A percentile compares a stretch with the other conserved stretches of the same genome.
phyloP scores from a whole-genome alignment of 176 grass and related monocot genomes.

The Aegilops speltoides region DNA sequence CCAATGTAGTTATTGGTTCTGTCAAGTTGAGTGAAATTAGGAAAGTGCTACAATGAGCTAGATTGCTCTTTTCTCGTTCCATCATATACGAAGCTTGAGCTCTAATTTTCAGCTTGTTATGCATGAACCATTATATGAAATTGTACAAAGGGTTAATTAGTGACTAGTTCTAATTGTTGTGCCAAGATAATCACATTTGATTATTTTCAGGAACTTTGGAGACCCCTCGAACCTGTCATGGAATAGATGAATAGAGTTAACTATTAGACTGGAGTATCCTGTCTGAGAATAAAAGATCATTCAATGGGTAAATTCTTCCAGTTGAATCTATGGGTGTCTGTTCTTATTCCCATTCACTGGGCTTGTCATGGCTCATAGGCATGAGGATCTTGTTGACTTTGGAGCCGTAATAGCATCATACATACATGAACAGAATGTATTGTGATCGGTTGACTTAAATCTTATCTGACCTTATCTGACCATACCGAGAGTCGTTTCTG shows the following conservation, averaged over 20 bases:
- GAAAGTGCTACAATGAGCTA: neutral
- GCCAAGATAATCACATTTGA: slow-evolving; percentile 6
- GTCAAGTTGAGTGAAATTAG: slow-evolving; percentile 1
- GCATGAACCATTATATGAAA: slow-evolving; percentile 17
- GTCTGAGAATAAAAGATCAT: slow-evolving; percentile 18
- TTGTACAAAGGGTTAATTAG: neutral
- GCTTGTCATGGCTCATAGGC: neutral
- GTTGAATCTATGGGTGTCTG: slow-evolving; percentile 4
- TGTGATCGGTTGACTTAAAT: neutral
- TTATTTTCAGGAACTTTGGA: slow-evolving; percentile 78
- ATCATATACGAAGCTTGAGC: neutral
- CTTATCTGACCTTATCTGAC: slow-evolving; percentile 10
- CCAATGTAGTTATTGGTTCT: neutral
- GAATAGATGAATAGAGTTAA: slow-evolving; percentile 72
- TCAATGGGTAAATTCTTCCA: slow-evolving; percentile 22
- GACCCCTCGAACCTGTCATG: slow-evolving; percentile 86
- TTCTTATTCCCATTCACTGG: slow-evolving; percentile 9
- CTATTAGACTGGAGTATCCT: slow-evolving; percentile 16
- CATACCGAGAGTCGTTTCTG: neutral
- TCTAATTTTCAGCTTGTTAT: neutral
- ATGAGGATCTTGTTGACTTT: slow-evolving; percentile 7
- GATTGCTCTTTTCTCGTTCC: neutral
- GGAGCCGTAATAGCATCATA: neutral
- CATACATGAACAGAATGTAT: slow-evolving; percentile 1
- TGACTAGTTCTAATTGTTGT: neutral